Base-by-base conservation (phyloP, 306 rosid genomes). In the Cyclanthera cordifolia region DNA sequence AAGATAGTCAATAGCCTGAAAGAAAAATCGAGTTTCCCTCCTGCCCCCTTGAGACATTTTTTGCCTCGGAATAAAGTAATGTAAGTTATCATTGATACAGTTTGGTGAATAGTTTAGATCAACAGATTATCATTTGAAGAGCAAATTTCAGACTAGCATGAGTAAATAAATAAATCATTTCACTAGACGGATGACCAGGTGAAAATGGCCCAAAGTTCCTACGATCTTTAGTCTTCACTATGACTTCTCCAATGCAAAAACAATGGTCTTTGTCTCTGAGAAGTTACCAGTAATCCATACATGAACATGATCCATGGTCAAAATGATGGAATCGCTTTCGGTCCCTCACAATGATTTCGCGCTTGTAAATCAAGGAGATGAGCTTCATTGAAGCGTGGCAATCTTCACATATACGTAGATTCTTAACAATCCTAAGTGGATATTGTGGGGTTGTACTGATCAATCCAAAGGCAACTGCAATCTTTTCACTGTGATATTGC, bases 291-390 rank as follows among this genome's bases (percentile, higher is more conserved):
- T 80, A 88, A 55, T 88, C 95, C 89, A 73, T 79, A 77, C 95
- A 90, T 72, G 95, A 90, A 78, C 97, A 90, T 5, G 72, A 72
- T 23, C 94, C 94, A 41, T 80, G 65, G 69, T 86, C 83, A 58
- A 91, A 86, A 79, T 88, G 97, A 85, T 88, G 94, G 79, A 88
- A 91, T 6, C 91, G 86, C 65, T 86, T 88, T 59, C 94, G 78
- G 37, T 91, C 96, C 59, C 88, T 54, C 46, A 88, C 76, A 37
- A 76, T 72, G 50, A 91, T 86, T 85, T 53, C 76, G 0, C 91
- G 83, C 49, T 81, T 73, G 32, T 86, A 91, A 48, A 83, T 49
- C 76, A 77, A 82, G 14, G 95, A 85, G 67, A 86, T 85, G 23
- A 86, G 24, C 77, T 91, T 85, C 64, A 86, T 70, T 11, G 91